Evolutionary conservation across 441 rosid species (phyloP), one percentile per base, ranked within the genome.

Genomic region (Dalechampia spathulata): DNA sequence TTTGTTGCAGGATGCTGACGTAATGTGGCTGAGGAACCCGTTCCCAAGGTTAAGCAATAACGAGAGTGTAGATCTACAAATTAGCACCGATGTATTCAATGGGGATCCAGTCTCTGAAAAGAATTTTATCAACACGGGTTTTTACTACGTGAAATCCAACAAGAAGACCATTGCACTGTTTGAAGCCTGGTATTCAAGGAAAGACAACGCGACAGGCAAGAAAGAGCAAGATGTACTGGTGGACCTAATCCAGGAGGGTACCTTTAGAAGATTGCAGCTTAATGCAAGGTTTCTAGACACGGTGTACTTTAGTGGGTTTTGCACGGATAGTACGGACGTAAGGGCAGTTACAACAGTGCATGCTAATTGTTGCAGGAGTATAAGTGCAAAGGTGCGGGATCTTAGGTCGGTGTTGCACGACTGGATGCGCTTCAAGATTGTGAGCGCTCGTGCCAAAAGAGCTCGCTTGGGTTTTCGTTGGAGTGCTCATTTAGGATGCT

Each of bases 21-120:
- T 87, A 1, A 56, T 90, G 85, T 90, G 98, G 95, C 74, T 90
- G 15, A 74, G 96, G 69, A 82, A 66, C 45, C 98, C 98, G 7
- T 71, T 82, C 38, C 0, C 41, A 0, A 60, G 55, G 40, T 67
- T 87, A 50, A 73, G 68, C 67, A 48, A 25, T 9, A 79, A 77
- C 21, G 72, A 49, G 44, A 76, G 57, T n/a, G 49, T 71, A 10
- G 96, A 90, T 69, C 72, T 90, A 42, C 87, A 83, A 62, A 72
- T 91, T 14, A 91, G 96, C 25, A 79, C 86, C 0, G 96, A 87
- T 43, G 7, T 0, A 2, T 79, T 70, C 69, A 66, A 67, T 8
- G 79, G 70, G 9, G 45, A 72, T 20, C 58, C 64, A 1, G 10
- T 58, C 25, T 72, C 85, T 0, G 61, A 72, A 21, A 27, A 43